Base-by-base conservation (phyloP, 2,329 filamentous ascomycete genomes). In the Teratosphaeriaceae sp. region DNA sequence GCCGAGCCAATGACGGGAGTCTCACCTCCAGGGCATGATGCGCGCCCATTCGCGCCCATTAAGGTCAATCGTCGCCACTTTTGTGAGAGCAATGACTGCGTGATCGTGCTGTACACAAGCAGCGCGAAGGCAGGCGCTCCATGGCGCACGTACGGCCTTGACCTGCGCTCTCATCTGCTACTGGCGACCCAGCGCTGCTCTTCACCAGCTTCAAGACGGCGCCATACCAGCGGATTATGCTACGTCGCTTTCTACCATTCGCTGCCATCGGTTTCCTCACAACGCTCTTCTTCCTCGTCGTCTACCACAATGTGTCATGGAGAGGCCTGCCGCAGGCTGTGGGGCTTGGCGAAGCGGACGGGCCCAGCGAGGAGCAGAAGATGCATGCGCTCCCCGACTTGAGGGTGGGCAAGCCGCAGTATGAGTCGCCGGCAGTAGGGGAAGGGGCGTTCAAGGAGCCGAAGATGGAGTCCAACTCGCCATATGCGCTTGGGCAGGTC, bases 221-320 rank as follows among this genome's bases (percentile, higher is more conserved):
- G 42, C 50, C 35, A 16, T 50, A 54, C 38, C 52, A 51, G 40
- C 49, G 47, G 37, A 54, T 44, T 35, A 54, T 57, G 53, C 50
- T 59, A 40, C 52, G 52, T 46, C 58, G 58, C 44, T 47, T 54
- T 38, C 33, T 56, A 13, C 48, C 52, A 20, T 46, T 57, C 38
- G 18, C 56, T 38, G 16, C 59, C 40, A 43, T 55, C 31, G 56
- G 47, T 38, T 41, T 46, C 22, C 40, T 56, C 36, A 48, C 22
- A 7, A 39, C 37, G 4, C 26, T 34, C 31, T 34, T 34, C 31
- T 18, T 34, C 4, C 54, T 66, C 43, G 40, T 50, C 19, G 24
- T 59, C 33, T 66, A 66, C 46, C 63, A 64, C 12, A 58, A 56
- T 31, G 56, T 63, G 35, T 58, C 62, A 48, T 67, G 64, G 63